Conservation (phyloP, 164 flowering plant genomes). For the Vitis vinifera region ASM3070453v1 NC_081811.1:22058501-22059000, state of each 20-base stretch:
- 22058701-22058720: too few species aligned
- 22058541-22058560: too few species aligned
- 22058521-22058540: too few species aligned
- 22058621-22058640: too few species aligned
- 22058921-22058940: neutral
- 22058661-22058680: too few species aligned
- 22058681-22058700: too few species aligned
- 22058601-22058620: too few species aligned
- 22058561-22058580: too few species aligned
- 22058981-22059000: conserved; percentile 79
- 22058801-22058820: neutral
- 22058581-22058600: too few species aligned
- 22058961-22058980: conserved; percentile 97
- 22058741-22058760: neutral
- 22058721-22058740: too few species aligned
- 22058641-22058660: too few species aligned
- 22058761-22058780: neutral
- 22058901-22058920: conserved; percentile 5
- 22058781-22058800: neutral
- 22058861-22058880: neutral
- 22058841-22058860: neutral
- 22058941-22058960: neutral
- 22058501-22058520: too few species aligned
- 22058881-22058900: neutral
- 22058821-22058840: neutral